These are phyloP conservation scores for Gryganskiella cystojenkinii DNA, from an alignment of 192 early-diverging fungal genomes.

Conservation along the genomic window DNA sequence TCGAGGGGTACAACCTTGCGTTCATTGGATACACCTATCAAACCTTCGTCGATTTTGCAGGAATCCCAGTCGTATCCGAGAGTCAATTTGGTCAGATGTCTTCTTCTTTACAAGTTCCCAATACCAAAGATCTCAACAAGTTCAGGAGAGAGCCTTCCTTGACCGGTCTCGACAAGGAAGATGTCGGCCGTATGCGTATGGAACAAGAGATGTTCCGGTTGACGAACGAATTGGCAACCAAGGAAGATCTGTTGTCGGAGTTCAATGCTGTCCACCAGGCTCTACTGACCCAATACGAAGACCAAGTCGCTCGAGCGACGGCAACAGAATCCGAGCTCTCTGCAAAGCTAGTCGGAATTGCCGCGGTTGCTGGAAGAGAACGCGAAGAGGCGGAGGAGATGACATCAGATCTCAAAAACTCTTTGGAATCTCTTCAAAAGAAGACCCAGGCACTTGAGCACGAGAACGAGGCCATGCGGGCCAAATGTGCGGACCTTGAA, in stretches of 20 bases:
- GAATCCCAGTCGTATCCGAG: background rate
- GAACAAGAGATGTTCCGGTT: slow-evolving; percentile 44
- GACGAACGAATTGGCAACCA: slow-evolving; percentile 21
- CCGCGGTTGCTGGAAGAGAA: slow-evolving; percentile 35
- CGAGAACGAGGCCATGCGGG: slow-evolving; percentile 39
- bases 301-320: slow-evolving; percentile 23
- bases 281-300: slow-evolving; percentile 33
- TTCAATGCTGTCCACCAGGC: slow-evolving; percentile 38
- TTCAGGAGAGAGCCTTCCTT: slow-evolving; percentile 35
- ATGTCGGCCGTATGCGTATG: slow-evolving; percentile 43
- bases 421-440: slow-evolving; percentile 16
- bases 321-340: slow-evolving; percentile 40
- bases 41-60: slow-evolving; percentile 43
- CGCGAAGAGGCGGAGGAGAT: slow-evolving; percentile 42
- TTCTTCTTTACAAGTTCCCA: no score
- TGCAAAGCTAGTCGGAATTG: slow-evolving; percentile 41
- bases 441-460: slow-evolving; percentile 26
- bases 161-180: slow-evolving; percentile 43
- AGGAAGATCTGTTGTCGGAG: slow-evolving; percentile 29
- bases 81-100: no score
- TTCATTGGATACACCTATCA: slow-evolving; percentile 90
- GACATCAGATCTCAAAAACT: slow-evolving; percentile 30
- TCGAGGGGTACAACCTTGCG: slow-evolving; percentile 81
- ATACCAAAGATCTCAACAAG: slow-evolving; percentile 2
- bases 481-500: slow-evolving; percentile 44